Evolutionary conservation across 176 grass and related monocot genomes (phyloP).

Genomic region (Hordeum marinum): DNA sequence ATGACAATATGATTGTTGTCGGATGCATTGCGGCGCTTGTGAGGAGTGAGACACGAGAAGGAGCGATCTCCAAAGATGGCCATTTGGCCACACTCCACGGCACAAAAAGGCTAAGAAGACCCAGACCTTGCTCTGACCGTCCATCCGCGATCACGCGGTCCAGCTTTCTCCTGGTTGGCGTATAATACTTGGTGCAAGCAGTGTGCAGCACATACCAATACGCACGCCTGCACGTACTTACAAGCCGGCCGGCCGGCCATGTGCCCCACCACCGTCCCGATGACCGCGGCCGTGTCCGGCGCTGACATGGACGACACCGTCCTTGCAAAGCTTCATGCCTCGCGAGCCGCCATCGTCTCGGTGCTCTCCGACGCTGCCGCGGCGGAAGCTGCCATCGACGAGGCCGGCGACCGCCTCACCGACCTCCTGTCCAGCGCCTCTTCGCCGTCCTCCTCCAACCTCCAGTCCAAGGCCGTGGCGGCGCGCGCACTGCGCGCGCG

Average conservation of each 20-base stretch:
- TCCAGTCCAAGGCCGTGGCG: constrained; percentile 48
- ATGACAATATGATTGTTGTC: background rate
- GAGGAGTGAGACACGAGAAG: background rate
- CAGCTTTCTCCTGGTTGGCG: background rate
- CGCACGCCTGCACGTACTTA: background rate
- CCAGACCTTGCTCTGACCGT: constrained; percentile 2
- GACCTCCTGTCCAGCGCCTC: constrained; percentile 20
- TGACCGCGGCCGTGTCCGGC: background rate
- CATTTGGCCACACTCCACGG: constrained; percentile 28
- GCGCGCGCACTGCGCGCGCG: constrained; percentile 31
- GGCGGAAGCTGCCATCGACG: constrained; percentile 26
- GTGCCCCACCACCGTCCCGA: constrained; percentile 18
- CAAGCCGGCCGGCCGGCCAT: constrained; percentile 26
- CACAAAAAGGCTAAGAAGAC: background rate
- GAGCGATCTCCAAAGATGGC: constrained; percentile 35
- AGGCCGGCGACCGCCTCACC: background rate
- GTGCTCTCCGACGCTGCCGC: constrained; percentile 26
- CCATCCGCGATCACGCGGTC: background rate
- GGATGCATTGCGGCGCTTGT: background rate
- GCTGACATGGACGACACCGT: background rate
- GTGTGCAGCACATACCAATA: no score
- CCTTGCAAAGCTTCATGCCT: constrained; percentile 34
- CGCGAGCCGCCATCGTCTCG: constrained; percentile 31
- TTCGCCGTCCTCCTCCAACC: constrained; percentile 30
- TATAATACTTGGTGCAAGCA: background rate